These are phyloP conservation scores for Nigrograna mackinnonii DNA, from an alignment of 2,329 filamentous ascomycete species.

Conservation along the genomic window DNA sequence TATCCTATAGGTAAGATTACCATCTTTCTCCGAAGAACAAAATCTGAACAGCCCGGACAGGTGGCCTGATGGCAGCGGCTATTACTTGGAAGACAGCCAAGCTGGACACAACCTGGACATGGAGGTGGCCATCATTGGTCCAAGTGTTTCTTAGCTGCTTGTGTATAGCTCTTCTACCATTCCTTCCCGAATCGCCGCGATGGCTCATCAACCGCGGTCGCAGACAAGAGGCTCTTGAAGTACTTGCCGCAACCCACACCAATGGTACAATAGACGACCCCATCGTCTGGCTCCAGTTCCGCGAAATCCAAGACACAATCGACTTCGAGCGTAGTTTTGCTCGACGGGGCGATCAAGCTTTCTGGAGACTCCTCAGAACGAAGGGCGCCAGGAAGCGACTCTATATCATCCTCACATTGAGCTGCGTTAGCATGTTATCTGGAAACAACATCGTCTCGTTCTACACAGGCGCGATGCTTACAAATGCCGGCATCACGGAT, in stretches of 20 bases:
- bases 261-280: background rate
- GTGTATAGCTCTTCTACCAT: constrained; percentile 36
- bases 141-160: constrained; percentile 50
- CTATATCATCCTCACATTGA: background rate
- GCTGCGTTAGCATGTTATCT: background rate
- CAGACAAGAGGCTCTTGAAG: constrained; percentile 14
- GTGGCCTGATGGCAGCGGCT: background rate
- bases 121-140: constrained; percentile 53
- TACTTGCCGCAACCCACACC: background rate
- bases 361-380: background rate
- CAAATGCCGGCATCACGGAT: background rate
- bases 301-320: background rate
- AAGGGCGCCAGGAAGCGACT: background rate
- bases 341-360: background rate
- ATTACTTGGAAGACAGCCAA: background rate
- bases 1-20: constrained; percentile 2
- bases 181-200: constrained; percentile 39
- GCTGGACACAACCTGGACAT: constrained; percentile 18
- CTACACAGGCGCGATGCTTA: background rate
- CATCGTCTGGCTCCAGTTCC: no score
- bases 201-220: constrained; percentile 23
- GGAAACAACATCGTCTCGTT: background rate
- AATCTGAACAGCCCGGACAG: background rate
- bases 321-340: background rate
- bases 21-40: constrained; percentile 3